A percentile compares a stretch with the other conserved stretches of the same genome.
Evolutionary conservation across 352 stramenopile genomes (phyloP).

Genomic region (Phytophthora megakarya): DNA sequence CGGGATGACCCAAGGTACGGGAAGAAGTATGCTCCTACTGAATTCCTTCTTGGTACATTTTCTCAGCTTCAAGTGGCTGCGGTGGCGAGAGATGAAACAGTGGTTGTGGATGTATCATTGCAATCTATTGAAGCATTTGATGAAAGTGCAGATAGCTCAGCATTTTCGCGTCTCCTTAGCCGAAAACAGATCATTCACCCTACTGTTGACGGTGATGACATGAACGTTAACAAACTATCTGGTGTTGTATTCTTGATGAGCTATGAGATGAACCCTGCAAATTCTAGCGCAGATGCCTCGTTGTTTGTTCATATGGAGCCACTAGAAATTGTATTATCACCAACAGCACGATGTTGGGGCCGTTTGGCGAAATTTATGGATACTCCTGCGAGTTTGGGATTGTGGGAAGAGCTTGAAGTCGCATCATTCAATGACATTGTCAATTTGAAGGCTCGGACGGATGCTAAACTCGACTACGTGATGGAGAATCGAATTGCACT

Average conservation of each 20-base stretch:
- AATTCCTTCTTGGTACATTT: conserved; percentile 83
- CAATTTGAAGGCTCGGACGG: conserved; percentile 86
- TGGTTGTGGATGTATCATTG: conserved; percentile 84
- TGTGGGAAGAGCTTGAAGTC: conserved; percentile 89
- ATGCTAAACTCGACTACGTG: conserved; percentile 89
- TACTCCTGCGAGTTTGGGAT: conserved; percentile 72
- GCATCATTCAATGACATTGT: conserved; percentile 90
- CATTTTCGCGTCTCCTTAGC: conserved; percentile 80
- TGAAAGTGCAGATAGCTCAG: conserved; percentile 83
- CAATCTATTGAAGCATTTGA: conserved; percentile 88
- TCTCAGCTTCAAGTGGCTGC: conserved; percentile 77
- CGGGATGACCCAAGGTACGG: conserved; percentile 71
- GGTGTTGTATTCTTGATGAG: conserved; percentile 84
- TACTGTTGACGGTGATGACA: conserved; percentile 52
- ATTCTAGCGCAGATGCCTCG: conserved; percentile 68
- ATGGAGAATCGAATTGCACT: conserved; percentile 87
- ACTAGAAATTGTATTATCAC: conserved; percentile 86
- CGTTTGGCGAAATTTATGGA: conserved; percentile 75
- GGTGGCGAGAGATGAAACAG: conserved; percentile 67
- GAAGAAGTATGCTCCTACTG: conserved; percentile 66
- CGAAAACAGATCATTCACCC: conserved; percentile 59
- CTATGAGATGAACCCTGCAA: conserved; percentile 77
- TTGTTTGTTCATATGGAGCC: conserved; percentile 87
- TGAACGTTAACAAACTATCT: conserved; percentile 67
- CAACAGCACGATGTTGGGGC: conserved; percentile 83